These are phyloP conservation scores for Nicotiana rustica DNA, from an alignment of 305 asterid species.

Conservation along the genomic window DNA sequence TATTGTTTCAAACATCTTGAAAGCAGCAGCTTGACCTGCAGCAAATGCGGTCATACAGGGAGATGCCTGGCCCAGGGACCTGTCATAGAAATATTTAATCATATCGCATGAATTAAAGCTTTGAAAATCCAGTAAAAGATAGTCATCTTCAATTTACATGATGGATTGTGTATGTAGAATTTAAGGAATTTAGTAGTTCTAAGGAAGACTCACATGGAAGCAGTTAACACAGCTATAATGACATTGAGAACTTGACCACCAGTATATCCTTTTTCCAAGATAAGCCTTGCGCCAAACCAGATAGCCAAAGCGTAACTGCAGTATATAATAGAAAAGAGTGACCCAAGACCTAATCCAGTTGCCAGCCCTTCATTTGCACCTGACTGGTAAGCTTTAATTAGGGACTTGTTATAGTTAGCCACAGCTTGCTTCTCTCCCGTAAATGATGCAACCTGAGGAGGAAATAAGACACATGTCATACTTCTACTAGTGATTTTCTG, in stretches of 20 bases:
- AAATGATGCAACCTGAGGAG: constrained; percentile 76
- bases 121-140: not conserved
- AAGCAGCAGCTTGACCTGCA: constrained; percentile 82
- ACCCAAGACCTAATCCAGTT: constrained; percentile 80
- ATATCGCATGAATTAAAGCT: not conserved
- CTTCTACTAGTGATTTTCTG: constrained; percentile 1
- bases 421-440: constrained; percentile 88
- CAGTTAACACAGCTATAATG: constrained; percentile 71
- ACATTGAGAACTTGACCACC: constrained; percentile 81
- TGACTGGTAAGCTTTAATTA: constrained; percentile 69
- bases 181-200: not conserved
- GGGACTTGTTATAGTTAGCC: constrained; percentile 60
- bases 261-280: constrained; percentile 58
- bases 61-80: constrained; percentile 74
- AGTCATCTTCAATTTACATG: constrained; percentile 8
- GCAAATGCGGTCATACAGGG: constrained; percentile 79
- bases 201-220: constrained; percentile 72
- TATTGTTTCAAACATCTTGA: constrained; percentile 87
- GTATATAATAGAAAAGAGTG: constrained; percentile 70
- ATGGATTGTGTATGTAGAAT: not conserved
- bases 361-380: constrained; percentile 80
- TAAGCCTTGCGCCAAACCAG: constrained; percentile 80
- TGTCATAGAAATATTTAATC: constrained; percentile 31
- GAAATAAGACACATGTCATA: constrained; percentile 1
- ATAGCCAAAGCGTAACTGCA: constrained; percentile 87